Percentiles rank a stretch among this genome's conserved stretches.
Conservation (phyloP, 2,329 filamentous ascomycete species). For the Fusarium fracticaudum region DNA sequence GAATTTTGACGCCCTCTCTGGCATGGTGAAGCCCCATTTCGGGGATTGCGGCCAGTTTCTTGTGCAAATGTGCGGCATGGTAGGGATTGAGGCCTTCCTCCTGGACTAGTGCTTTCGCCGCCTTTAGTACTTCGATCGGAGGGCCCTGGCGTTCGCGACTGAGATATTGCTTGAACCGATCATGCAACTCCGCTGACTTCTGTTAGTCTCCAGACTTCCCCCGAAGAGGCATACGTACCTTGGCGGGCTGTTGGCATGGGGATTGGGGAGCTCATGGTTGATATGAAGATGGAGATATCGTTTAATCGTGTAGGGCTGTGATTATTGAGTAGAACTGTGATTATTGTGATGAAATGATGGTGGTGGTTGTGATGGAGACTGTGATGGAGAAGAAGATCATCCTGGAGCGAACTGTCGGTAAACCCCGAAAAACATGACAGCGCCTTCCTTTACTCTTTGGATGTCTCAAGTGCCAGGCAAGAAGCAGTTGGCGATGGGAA, state of each 20-base stretch:
- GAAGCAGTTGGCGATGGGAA: not conserved
- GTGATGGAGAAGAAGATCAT: not conserved
- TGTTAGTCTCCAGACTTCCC: not conserved
- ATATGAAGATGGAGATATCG: not conserved
- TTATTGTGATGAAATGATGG: too few relatives aligned
- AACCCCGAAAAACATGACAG: not conserved
- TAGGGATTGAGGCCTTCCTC: not conserved
- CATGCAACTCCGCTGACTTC: not conserved
- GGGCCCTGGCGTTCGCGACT: not conserved
- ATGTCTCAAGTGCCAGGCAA: not conserved
- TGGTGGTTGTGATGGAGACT: not conserved
- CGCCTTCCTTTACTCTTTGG: not conserved
- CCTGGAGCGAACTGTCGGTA: too few relatives aligned
- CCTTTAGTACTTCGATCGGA: not conserved
- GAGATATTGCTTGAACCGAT: not conserved
- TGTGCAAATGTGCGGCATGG: not conserved
- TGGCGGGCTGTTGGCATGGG: not conserved
- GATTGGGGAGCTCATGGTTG: not conserved
- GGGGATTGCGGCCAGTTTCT: not conserved
- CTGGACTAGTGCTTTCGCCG: not conserved
- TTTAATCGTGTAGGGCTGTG: too few relatives aligned
- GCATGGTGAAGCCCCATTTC: not conserved
- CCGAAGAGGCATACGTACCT: not conserved
- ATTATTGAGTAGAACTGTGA: too few relatives aligned
- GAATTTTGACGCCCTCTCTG: accelerated